phyloP scores from a whole-genome alignment of 2,329 filamentous ascomycete species.

The Diaporthe vaccinii region DNA sequence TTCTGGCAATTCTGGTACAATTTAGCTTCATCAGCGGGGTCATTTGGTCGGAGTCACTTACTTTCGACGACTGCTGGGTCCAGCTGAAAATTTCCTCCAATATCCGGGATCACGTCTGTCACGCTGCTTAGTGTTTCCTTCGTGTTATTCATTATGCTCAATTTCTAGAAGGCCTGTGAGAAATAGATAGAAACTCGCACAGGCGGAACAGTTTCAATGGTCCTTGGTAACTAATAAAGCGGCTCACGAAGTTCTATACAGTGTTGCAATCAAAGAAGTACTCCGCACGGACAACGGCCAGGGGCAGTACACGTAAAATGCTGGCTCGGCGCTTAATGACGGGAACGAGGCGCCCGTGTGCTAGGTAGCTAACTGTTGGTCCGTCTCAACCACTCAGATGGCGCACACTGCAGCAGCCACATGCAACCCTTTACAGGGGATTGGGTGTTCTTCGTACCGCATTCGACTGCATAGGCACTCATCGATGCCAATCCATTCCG shows the following conservation, averaged over 20 bases:
- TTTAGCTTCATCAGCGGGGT: not conserved
- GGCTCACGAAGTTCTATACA: not conserved
- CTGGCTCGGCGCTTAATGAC: not conserved
- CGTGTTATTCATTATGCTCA: not conserved
- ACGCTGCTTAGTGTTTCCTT: not conserved
- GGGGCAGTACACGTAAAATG: not conserved
- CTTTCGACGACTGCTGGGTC: constrained; percentile 2
- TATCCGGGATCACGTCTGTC: not conserved
- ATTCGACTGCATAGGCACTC: too few relatives aligned
- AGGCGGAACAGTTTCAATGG: not conserved
- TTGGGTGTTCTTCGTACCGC: too few relatives aligned
- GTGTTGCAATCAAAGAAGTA: too few relatives aligned
- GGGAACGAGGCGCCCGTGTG: not conserved
- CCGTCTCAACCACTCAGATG: not conserved
- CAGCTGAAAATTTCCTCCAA: not conserved
- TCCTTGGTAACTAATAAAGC: too few relatives aligned
- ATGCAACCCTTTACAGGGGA: too few relatives aligned
- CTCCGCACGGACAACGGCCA: not conserved
- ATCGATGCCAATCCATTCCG: too few relatives aligned
- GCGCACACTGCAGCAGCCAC: not conserved
- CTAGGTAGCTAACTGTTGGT: not conserved
- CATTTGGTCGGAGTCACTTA: not conserved
- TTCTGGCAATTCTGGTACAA: not conserved
- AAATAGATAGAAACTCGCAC: not conserved
- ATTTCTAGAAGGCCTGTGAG: not conserved